phyloP scores from a whole-genome alignment of 2,329 filamentous ascomycete species.

The Hymenoscyphus salicellus region DNA sequence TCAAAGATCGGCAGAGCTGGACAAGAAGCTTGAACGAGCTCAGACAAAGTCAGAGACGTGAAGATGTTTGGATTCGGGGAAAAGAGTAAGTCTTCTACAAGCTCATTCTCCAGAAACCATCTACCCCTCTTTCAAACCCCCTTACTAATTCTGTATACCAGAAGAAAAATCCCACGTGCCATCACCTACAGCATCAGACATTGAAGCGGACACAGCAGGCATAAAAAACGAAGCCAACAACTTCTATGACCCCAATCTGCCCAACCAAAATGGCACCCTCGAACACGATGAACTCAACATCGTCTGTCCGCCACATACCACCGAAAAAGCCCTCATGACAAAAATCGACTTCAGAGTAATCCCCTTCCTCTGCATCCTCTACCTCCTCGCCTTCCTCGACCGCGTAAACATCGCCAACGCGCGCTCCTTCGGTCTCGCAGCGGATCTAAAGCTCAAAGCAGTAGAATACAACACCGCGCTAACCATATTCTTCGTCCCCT shows the following conservation, averaged over 20 bases:
- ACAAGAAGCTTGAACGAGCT: background rate
- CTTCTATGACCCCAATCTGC: constrained; percentile 28
- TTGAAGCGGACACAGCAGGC: constrained; percentile 24
- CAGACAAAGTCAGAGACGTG: background rate
- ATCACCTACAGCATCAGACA: constrained; percentile 14
- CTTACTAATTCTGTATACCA: background rate
- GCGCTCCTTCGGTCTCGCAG: constrained; percentile 60
- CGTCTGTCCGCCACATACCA: constrained; percentile 36
- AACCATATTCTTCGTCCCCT: constrained; percentile 80
- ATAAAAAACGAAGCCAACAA: constrained; percentile 26
- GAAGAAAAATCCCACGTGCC: background rate
- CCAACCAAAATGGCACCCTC: constrained; percentile 8
- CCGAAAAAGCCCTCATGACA: constrained; percentile 61
- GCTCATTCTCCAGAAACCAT: background rate
- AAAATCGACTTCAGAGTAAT: constrained; percentile 71
- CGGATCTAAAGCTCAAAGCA: constrained; percentile 59
- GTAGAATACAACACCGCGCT: constrained; percentile 71
- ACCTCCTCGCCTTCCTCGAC: constrained; percentile 66
- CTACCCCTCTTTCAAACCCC: background rate
- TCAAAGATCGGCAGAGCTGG: background rate
- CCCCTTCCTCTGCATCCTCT: constrained; percentile 70
- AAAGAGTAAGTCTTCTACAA: constrained; percentile 14
- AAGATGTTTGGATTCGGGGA: constrained; percentile 17
- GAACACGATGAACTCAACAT: constrained; percentile 32
- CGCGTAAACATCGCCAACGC: constrained; percentile 81